Base-by-base conservation (phyloP, 2,329 filamentous ascomycete species). In the Colletotrichum sp. region DNA sequence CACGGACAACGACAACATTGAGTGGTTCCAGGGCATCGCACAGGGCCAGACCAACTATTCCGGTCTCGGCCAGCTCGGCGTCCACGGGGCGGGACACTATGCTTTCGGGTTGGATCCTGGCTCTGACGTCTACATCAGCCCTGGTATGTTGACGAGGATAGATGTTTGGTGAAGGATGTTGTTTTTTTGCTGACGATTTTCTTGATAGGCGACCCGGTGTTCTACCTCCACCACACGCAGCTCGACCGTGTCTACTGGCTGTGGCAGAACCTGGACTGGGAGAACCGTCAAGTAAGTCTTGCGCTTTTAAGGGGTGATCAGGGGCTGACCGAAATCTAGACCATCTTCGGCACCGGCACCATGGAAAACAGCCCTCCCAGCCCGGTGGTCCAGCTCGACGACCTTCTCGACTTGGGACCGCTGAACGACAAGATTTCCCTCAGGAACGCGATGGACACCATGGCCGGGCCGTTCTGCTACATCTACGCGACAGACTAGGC, bases 171-270 rank as follows among this genome's bases (percentile, higher is more conserved):
- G 55, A 26, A n/a, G 21, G 24, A 39, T 26, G 21, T 18, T 5
- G 6, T 18, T 8, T 30, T 30, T 30, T 60, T n/a, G n/a, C 13
- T 30, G 12, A 34, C 59, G 30, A 34, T 2, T 10, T 9, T 28
- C 5, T 34, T 43, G 3, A 36, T 2, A 64, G 32, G 34, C 34
- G 87, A 88, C 76, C 87, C 87, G 5, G 85, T 80, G 5, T 88
- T 89, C 80, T 88, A 83, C 67, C 79, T 87, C 13, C 87, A 89
- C 75, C 87, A 89, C 72, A 85, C 81, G 0, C 83, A 86, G 77
- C 85, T 89, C 67, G 87, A 88, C 75, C 82, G 87, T 16, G 81
- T 86, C 71, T 87, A 87, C 80, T 87, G 85, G 79, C 85, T 88
- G 77, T 88, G 87, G 87, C 87, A 88, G 80, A 63, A 86, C 72